Base-by-base conservation (phyloP, 768 basidiomycete species). In the Xerocomellus amylosporus region DNA sequence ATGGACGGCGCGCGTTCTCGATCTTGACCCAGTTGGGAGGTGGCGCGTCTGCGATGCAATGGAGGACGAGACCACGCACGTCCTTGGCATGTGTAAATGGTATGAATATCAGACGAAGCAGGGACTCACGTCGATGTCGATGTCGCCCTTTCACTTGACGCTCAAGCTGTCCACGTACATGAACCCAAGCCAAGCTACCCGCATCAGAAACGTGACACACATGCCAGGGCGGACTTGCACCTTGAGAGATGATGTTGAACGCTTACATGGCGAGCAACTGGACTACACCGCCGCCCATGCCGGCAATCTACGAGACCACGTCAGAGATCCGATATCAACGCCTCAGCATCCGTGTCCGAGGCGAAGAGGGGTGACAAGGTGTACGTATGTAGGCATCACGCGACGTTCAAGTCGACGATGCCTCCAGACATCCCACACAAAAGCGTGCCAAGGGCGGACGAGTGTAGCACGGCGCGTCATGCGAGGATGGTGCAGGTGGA, bases 11-110 rank as follows among this genome's bases (percentile, higher is more conserved):
- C 24, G 24, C 24, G 24, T 24, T 24, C 70, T 93, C 88, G 40
- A 95, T 79, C 47, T 82, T 79, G 19, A 98, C 79, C 93, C 94
- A 98, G 51, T 84, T 85, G 1, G 88, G 87, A 1, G 89, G 86
- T 19, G 88, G 85, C 17, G 83, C 85, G 64, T 95, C 92, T 1
- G 88, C 88, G 22, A 87, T 72, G 44, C 96, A 75, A 60, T 97
- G 90, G 4, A 98, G 73, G 10, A 88, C 79, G 19, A 98, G 77
- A 63, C 97, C 94, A 33, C 95, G 81, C 20, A 98, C 76, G 64
- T 98, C 93, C 94, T 97, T 8, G 30, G 8, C 10, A 10, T 30
- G 30, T 24, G 24, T 24, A 4, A 24, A 24, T 24, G 24, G 24
- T 24, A 24, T 24, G 24, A 24, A 24, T 24, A 24, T 4, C 24